A percentile compares a stretch with the other conserved stretches of the same genome.
phyloP scores from a whole-genome alignment of 148 eudicot species.

The Camellia japonica region DNA sequence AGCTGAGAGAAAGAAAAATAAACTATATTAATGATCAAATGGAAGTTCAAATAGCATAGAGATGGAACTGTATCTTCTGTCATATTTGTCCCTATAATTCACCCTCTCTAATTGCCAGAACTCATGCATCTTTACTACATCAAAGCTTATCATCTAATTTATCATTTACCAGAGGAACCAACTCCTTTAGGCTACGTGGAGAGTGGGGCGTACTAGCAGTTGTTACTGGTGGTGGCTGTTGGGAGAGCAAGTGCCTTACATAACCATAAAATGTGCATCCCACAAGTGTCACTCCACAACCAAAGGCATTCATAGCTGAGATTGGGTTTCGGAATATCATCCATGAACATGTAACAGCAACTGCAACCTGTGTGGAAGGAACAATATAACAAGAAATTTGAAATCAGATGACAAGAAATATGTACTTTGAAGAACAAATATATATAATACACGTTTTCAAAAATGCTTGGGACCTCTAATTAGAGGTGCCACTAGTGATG shows the following conservation, averaged over 20 bases:
- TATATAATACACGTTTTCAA: no score
- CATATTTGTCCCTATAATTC: background rate
- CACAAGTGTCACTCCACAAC: conserved; percentile 69
- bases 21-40: conserved; percentile 3
- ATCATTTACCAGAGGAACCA: conserved; percentile 70
- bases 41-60: conserved; percentile 2
- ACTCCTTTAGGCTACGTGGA: conserved; percentile 58
- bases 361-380: conserved; percentile 50
- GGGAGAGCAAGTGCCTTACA: conserved; percentile 74
- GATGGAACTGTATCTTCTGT: background rate
- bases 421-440: no score
- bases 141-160: conserved; percentile 81
- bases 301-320: conserved; percentile 71
- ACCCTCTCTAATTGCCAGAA: background rate
- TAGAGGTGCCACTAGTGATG: no score
- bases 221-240: conserved; percentile 61
- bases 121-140: background rate
- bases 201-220: conserved; percentile 63
- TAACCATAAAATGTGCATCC: conserved; percentile 96
- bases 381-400: background rate
- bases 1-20: background rate
- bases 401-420: background rate
- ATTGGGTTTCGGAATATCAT: conserved; percentile 87
- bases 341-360: conserved; percentile 86
- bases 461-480: no score